Evolutionary conservation across 2,329 filamentous ascomycete species (phyloP).

Genomic region (Cordyceps pruinosa): DNA sequence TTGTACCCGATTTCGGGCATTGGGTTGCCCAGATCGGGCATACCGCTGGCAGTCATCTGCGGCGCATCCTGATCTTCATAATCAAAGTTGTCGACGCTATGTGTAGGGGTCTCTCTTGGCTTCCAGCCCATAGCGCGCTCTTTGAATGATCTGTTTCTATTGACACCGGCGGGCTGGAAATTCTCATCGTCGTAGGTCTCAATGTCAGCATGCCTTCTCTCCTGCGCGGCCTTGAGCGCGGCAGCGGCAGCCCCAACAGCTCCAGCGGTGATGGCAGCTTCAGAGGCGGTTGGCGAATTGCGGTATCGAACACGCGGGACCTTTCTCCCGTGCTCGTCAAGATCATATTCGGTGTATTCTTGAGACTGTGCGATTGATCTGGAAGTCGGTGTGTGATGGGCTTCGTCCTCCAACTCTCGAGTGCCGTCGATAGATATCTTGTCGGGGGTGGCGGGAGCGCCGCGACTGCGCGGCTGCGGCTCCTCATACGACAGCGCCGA

Average conservation of each 20-base stretch:
- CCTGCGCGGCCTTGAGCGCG: conserved; percentile 43
- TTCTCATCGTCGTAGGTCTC: conserved; percentile 30
- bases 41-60: conserved; percentile 59
- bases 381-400: conserved; percentile 33
- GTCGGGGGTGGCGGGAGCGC: conserved; percentile 32
- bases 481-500: conserved; percentile 29
- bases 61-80: conserved; percentile 38
- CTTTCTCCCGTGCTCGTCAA: conserved; percentile 53
- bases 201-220: conserved; percentile 33
- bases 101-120: conserved; percentile 49
- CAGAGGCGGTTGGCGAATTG: conserved; percentile 49
- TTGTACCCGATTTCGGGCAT: conserved; percentile 69
- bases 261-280: conserved; percentile 50
- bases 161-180: conserved; percentile 45
- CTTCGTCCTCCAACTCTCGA: conserved; percentile 33
- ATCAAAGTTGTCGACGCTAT: conserved; percentile 52
- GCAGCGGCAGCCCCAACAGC: conserved; percentile 48
- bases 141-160: conserved; percentile 58
- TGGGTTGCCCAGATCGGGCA: conserved; percentile 62
- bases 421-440: conserved; percentile 36
- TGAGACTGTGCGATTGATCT: conserved; percentile 34
- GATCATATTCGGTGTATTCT: conserved; percentile 49
- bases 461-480: conserved; percentile 26
- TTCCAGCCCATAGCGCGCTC: conserved; percentile 52
- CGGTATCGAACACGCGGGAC: conserved; percentile 38